Evolutionary conservation across 176 grass and related monocot species (phyloP).

Genomic region (Zizania latifolia): DNA sequence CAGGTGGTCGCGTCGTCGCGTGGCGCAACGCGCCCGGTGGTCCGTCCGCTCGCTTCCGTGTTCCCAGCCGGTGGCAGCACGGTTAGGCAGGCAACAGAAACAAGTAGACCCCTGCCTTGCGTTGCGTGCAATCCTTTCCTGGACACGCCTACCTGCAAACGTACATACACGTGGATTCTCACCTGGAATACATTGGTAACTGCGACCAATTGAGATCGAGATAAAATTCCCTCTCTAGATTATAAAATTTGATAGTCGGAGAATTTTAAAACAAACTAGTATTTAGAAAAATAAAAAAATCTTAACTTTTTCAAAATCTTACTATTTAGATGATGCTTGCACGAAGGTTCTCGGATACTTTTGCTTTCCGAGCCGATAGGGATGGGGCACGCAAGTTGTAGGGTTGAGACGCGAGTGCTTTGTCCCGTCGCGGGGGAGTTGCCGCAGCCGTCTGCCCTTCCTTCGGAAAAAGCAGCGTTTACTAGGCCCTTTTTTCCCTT

Average conservation of each 20-base stretch:
- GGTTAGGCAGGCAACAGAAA: neutral
- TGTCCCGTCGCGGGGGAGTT: neutral
- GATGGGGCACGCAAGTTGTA: neutral
- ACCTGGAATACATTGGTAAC: neutral
- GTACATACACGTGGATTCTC: neutral
- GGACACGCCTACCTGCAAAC: neutral
- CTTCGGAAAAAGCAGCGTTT: neutral
- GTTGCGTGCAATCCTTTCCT: neutral
- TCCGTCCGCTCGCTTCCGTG: neutral
- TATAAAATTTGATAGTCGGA: too few species aligned
- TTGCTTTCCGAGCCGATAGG: slow-evolving; percentile 12
- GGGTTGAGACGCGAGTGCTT: neutral
- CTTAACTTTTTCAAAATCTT: too few species aligned
- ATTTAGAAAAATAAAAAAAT: too few species aligned
- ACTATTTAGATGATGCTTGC: slow-evolving; percentile 22
- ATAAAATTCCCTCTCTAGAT: neutral
- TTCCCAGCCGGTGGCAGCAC: neutral
- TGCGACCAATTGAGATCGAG: neutral
- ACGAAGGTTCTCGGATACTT: slow-evolving; percentile 35
- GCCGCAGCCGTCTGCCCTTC: neutral
- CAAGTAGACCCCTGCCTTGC: neutral
- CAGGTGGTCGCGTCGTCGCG: slow-evolving; percentile 1
- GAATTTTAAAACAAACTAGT: too few species aligned
- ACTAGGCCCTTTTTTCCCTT: neutral
- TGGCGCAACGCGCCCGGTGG: neutral